phyloP scores from a whole-genome alignment of 2,329 filamentous ascomycete genomes.

The Penicillium sp. region DNA sequence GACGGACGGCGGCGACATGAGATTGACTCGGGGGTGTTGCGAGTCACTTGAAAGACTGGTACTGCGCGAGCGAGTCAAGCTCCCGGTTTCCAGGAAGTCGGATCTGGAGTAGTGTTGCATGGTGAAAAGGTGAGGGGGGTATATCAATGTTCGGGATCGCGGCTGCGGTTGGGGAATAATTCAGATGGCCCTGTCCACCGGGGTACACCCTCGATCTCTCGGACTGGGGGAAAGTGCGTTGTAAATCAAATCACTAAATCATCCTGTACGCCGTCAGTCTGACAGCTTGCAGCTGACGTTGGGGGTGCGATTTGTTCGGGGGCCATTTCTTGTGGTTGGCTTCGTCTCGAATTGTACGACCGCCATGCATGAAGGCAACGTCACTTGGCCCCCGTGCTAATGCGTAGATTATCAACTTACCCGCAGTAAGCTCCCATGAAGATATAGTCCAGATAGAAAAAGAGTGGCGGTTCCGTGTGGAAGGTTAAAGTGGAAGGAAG shows the following conservation, averaged over 20 bases:
- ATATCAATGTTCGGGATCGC: background rate
- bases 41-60: slow-evolving; percentile 42
- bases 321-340: background rate
- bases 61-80: slow-evolving; percentile 38
- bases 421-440: slow-evolving; percentile 2
- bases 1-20: slow-evolving; percentile 67
- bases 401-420: slow-evolving; percentile 1
- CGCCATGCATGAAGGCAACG: slow-evolving; percentile 4
- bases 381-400: slow-evolving; percentile 7
- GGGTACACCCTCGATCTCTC: slow-evolving; percentile 9
- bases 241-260: slow-evolving; percentile 25
- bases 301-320: background rate
- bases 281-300: slow-evolving; percentile 11
- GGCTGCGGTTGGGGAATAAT: background rate
- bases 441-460: background rate
- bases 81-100: slow-evolving; percentile 31
- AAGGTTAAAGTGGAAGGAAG: background rate
- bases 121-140: slow-evolving; percentile 9
- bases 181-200: background rate
- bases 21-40: slow-evolving; percentile 35
- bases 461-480: background rate
- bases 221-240: slow-evolving; percentile 13
- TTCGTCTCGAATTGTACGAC: slow-evolving; percentile 5
- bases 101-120: slow-evolving; percentile 34
- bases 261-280: slow-evolving; percentile 26